Evolutionary conservation across 2,329 filamentous ascomycete genomes (phyloP), one percentile per base, ranked within the genome.

Genomic region (Aureobasidium melanogenum): DNA sequence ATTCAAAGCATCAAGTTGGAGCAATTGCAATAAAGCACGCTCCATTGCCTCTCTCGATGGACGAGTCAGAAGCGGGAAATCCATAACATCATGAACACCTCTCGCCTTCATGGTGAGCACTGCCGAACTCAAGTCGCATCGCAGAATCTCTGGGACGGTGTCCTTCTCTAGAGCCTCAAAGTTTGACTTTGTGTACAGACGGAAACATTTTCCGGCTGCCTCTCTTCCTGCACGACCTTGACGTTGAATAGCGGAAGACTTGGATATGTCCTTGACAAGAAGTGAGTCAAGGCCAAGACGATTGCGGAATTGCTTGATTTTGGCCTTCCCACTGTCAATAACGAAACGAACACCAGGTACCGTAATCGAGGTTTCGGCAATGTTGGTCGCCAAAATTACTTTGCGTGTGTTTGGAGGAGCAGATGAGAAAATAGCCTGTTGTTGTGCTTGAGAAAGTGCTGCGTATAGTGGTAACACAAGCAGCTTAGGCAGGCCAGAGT

Each of bases 331-430:
- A 60, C 89, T 89, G 70, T 99, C 94, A 22, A 99, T 82, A 10
- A 99, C 93, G 67, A 88, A 94, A 5, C 90, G 85, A 7, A 99
- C 91, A 2, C 94, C 94, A 0, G 93, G 88, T 0, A 99, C 92
- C 0, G 94, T 99, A 63, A 99, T 89, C 1, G 94, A 97, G 0
- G 94, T 97, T 73, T 99, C 94, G n/a, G 94, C 94, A 68, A 99
- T 97, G 69, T 99, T 99, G 15, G 94, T 99, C 0, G 92, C 88
- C 0, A 99, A 78, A 0, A 99, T 91, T 14, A 97, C 82, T 70
- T 97, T 97, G 46, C 94, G 83, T 0, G 90, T 95, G n/a, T 80
- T 80, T 2, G 85, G 83, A 0, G 84, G 84, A 24, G 88, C 82
- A 0, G 89, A 88, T 60, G 87, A 80, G 72, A 99, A 97, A 10